Conservation (phyloP, 2,329 filamentous ascomycete species). For the Penicillium sp. region DNA sequence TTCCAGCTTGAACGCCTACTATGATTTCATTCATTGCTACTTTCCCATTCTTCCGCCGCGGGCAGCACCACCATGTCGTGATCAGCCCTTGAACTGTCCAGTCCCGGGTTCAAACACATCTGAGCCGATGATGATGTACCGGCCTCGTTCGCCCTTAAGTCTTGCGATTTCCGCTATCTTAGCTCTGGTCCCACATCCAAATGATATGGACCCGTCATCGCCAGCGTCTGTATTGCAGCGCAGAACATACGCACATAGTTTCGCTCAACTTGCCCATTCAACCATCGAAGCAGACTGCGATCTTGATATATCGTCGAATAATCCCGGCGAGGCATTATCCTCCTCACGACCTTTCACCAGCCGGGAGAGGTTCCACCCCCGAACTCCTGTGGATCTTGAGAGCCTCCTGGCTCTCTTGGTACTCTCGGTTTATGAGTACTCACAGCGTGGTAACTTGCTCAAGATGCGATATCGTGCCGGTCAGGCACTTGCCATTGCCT, state of each 20-base stretch:
- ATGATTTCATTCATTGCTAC: constrained; percentile 46
- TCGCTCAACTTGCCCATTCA: constrained; percentile 39
- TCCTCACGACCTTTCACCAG: constrained; percentile 30
- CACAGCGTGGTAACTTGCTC: constrained; percentile 44
- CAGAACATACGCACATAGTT: constrained; percentile 40
- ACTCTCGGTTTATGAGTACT: constrained; percentile 47
- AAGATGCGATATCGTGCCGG: constrained; percentile 48
- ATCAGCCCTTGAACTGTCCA: constrained; percentile 35
- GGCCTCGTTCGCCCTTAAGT: constrained; percentile 42
- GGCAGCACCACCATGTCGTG: constrained; percentile 26
- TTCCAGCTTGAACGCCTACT: constrained; percentile 45
- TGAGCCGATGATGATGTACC: constrained; percentile 34
- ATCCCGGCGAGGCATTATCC: constrained; percentile 41
- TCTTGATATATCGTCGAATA: constrained; percentile 38
- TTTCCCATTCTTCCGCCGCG: constrained; percentile 45
- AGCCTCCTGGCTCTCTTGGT: constrained; percentile 41
- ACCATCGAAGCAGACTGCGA: constrained; percentile 45
- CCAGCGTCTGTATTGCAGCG: constrained; percentile 36
- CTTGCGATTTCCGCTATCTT: constrained; percentile 45
- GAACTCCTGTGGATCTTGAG: constrained; percentile 42
- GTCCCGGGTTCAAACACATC: constrained; percentile 31
- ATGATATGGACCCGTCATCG: constrained; percentile 37
- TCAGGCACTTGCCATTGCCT: constrained; percentile 43
- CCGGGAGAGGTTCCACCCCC: constrained; percentile 39
- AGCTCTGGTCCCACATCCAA: constrained; percentile 42